Base-by-base conservation (phyloP, 441 rosid genomes). In the Jatropha multifida region DNA sequence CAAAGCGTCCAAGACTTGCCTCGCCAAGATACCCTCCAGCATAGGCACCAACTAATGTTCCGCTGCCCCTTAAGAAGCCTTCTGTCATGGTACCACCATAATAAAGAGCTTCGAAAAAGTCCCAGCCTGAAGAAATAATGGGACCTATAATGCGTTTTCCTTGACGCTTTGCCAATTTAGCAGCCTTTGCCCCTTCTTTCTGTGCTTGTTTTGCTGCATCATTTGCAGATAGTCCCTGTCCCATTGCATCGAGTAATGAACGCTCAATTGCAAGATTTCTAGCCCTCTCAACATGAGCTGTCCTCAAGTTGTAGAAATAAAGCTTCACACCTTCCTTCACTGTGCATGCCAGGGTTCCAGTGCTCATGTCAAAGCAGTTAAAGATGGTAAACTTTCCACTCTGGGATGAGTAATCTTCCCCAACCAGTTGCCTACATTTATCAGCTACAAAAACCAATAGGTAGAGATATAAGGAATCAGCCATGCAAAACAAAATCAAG, bases 141-240 rank as follows among this genome's bases (percentile, higher is more conserved):
- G 99, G 99, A 18, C 99, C 99, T 79, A 91, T 83, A 40, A 91
- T 88, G 54, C 98, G 92, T 79, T 90, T 91, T n/a, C 98, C 92
- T 76, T 93, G 88, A 55, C 87, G 82, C 2, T 79, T 88, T 0
- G 96, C 98, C 15, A 88, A 66, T 76, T 94, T 93, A 4, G 97
- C 99, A 0, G 98, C 99, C 81, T 91, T 94, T 59, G 78, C 88
- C 61, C 98, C 99, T 58, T 90, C 97, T 78, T 58, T 83, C 75
- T 87, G 93, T 7, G 90, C 99, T 46, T 79, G 89, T 75, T 81
- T 89, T 27, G 96, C 96, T 5, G 89, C 92, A 59, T 90, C 97
- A 38, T 71, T 83, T 0, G 92, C 79, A 17, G 90, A 7, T 77
- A 89, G 69, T 23, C 92, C 92, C 63, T 86, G 94, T 7, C 82